Evolutionary conservation across 768 basidiomycete genomes (phyloP).

Genomic region (Tulasnella sp.): DNA sequence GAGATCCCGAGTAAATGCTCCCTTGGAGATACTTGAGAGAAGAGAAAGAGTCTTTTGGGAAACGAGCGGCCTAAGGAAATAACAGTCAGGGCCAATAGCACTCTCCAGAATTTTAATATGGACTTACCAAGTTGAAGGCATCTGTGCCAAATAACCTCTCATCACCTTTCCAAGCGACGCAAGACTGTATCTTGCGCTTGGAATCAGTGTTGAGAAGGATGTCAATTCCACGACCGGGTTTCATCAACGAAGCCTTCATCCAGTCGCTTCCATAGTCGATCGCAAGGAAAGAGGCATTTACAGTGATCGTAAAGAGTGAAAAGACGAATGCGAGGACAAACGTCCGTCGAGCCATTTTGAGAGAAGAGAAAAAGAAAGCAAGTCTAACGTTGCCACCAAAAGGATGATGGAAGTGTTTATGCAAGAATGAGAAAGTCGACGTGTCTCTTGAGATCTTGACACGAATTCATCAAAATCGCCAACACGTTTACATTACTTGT

Average conservation of each 20-base stretch:
- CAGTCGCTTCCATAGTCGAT: slow-evolving; percentile 98
- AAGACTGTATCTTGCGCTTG: slow-evolving; percentile 84
- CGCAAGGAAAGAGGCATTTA: slow-evolving; percentile 71
- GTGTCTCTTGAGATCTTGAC: no score
- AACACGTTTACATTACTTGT: no score
- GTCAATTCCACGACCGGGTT: slow-evolving; percentile 89
- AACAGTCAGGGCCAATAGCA: neutral
- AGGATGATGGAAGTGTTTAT: no score
- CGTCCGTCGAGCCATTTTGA: neutral
- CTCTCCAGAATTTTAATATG: neutral
- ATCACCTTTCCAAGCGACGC: slow-evolving; percentile 77
- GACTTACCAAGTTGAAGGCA: slow-evolving; percentile 71
- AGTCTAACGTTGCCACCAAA: no score
- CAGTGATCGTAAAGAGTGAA: slow-evolving; percentile 25
- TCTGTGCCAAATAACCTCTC: slow-evolving; percentile 85
- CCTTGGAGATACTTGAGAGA: slow-evolving; percentile 77
- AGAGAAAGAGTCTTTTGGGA: slow-evolving; percentile 76
- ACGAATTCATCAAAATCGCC: no score
- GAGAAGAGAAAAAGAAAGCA: neutral
- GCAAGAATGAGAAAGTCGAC: no score
- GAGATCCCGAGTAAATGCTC: slow-evolving; percentile 42
- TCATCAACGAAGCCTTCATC: slow-evolving; percentile 93
- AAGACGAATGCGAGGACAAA: slow-evolving; percentile 19
- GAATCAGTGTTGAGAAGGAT: slow-evolving; percentile 94
- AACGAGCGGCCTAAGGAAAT: slow-evolving; percentile 64